phyloP scores from a whole-genome alignment of 108 stramenopile genomes.

The Fragilariopsis cylindrus region DNA sequence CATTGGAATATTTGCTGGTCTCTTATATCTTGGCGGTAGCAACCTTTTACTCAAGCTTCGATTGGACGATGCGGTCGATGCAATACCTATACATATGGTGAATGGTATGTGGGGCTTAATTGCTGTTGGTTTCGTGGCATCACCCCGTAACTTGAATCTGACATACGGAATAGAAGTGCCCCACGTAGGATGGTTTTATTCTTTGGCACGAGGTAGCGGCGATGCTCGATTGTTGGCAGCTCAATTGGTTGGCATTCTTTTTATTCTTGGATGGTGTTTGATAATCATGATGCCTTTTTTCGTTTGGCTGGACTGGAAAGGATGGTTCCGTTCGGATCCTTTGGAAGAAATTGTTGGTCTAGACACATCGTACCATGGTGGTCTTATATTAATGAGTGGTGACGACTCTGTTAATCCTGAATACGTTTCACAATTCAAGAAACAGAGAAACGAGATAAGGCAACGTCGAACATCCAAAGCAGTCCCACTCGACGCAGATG shows the following conservation, averaged over 20 bases:
- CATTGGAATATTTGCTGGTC: slow-evolving; percentile 81
- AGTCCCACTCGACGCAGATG: not conserved
- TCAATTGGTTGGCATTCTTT: slow-evolving; percentile 72
- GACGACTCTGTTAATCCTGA: slow-evolving; percentile 57
- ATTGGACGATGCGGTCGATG: slow-evolving; percentile 93
- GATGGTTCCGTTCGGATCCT: slow-evolving; percentile 69
- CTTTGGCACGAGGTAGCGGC: slow-evolving; percentile 30
- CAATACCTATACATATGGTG: slow-evolving; percentile 89
- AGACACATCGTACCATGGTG: slow-evolving; percentile 82
- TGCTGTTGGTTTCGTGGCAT: slow-evolving; percentile 83
- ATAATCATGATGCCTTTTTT: slow-evolving; percentile 81
- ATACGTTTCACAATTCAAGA: slow-evolving; percentile 46
- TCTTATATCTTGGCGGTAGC: slow-evolving; percentile 68
- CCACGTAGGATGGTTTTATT: slow-evolving; percentile 71
- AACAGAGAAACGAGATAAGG: slow-evolving; percentile 28
- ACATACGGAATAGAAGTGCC: slow-evolving; percentile 53
- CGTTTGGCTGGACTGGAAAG: slow-evolving; percentile 56
- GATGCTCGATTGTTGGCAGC: slow-evolving; percentile 65
- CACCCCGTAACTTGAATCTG: slow-evolving; percentile 31
- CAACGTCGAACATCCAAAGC: slow-evolving; percentile 13
- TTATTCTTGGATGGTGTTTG: slow-evolving; percentile 79
- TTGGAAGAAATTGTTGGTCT: slow-evolving; percentile 85
- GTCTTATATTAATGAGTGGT: slow-evolving; percentile 38
- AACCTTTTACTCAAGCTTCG: slow-evolving; percentile 66
- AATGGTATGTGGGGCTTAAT: slow-evolving; percentile 88